These are phyloP conservation scores for Cladobotryum mycophilum DNA, from an alignment of 2,329 filamentous ascomycete genomes.

Conservation along the genomic window DNA sequence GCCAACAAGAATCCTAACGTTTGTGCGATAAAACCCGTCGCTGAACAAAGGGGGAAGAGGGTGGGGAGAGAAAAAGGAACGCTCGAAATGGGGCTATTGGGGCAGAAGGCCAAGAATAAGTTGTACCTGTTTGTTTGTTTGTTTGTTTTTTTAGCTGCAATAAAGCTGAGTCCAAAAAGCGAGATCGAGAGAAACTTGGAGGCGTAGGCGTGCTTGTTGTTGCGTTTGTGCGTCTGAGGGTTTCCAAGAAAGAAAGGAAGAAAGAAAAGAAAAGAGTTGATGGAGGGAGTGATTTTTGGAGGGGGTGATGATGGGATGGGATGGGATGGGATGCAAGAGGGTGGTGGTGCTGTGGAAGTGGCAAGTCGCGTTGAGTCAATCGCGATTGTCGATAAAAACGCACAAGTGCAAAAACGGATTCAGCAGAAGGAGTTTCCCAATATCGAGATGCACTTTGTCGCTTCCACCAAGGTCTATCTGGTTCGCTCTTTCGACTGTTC, in stretches of 20 bases:
- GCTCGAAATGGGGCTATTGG: neutral
- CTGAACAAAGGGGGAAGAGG: neutral
- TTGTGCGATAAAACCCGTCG: neutral
- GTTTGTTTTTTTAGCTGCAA: conserved; percentile 1
- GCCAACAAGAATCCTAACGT: too few species aligned
- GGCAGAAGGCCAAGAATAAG: neutral
- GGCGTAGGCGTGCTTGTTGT: conserved; percentile 3
- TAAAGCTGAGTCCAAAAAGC: conserved; percentile 22
- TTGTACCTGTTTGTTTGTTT: too few species aligned
- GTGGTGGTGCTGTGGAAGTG: too few species aligned
- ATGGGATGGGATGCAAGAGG: too few species aligned
- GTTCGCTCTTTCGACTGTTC: neutral
- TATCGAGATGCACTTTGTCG: neutral
- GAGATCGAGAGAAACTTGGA: conserved; percentile 14
- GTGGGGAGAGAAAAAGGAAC: neutral
- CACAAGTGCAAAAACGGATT: too few species aligned
- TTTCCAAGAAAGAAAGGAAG: neutral
- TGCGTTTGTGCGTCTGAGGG: neutral
- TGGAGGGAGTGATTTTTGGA: neutral
- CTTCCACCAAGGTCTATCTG: neutral
- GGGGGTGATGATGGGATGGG: too few species aligned
- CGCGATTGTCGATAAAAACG: too few species aligned
- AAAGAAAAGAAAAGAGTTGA: neutral
- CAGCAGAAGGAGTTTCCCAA: too few species aligned
- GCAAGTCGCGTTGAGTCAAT: too few species aligned